phyloP scores from a whole-genome alignment of 345 rosid genomes.

The Erysimum cheiranthoides region DNA sequence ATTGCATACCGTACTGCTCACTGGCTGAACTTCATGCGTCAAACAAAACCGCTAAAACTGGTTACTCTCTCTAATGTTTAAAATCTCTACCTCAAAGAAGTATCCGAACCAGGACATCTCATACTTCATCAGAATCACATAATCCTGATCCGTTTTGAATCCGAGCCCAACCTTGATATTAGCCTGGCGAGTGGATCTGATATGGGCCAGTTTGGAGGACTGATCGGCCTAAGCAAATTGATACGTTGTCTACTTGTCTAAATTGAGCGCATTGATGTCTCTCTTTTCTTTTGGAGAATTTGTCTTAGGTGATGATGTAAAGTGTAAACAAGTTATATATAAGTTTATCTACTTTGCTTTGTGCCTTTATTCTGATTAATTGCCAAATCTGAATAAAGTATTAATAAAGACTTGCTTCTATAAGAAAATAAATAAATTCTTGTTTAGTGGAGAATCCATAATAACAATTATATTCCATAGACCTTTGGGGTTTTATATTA shows the following conservation, averaged over 20 bases:
- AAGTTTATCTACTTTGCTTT: neutral
- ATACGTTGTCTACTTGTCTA: neutral
- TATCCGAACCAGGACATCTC: neutral
- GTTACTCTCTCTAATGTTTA: neutral
- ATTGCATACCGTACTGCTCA: neutral
- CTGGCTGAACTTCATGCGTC: too few species aligned
- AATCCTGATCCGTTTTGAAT: neutral
- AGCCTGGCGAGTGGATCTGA: neutral
- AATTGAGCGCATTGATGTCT: neutral
- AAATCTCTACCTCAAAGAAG: neutral
- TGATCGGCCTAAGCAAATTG: constrained; percentile 18
- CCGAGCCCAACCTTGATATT: neutral
- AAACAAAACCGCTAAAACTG: neutral
- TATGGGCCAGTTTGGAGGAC: neutral
- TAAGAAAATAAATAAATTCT: neutral
- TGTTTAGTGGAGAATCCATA: constrained; percentile 5
- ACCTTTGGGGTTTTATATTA: neutral
- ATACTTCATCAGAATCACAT: neutral
- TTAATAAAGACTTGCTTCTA: constrained; percentile 22
- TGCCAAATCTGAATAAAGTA: constrained; percentile 11
- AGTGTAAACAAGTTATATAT: too few species aligned
- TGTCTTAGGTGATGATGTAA: neutral
- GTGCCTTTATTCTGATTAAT: constrained; percentile 24
- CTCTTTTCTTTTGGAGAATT: constrained; percentile 3
- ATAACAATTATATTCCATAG: constrained; percentile 7